Evolutionary conservation across 352 stramenopile genomes (phyloP), one percentile per base, ranked within the genome.

Genomic region (Phytophthora lateralis): DNA sequence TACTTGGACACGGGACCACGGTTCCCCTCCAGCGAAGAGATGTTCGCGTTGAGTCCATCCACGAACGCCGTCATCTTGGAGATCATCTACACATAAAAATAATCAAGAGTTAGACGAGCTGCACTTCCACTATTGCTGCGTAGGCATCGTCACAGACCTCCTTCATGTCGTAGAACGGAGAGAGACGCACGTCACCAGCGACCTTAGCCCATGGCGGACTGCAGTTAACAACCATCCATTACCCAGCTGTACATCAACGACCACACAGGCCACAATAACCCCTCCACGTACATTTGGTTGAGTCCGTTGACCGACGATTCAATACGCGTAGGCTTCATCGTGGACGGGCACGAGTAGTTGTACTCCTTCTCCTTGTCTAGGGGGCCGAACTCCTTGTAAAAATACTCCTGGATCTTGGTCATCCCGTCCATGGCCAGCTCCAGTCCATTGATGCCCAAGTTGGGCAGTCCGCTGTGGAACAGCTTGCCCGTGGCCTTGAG

Each of bases 1-100:
- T 97, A 98, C 79, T 97, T 97, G 67, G 90, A 98, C 66, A 85
- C 89, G 5, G 90, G 89, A 12, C 93, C 93, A 52, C 86, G 90
- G 26, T 84, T 85, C 18, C 80, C 85, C 42, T 94, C 85, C 11
- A 98, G 69, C 35, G 75, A 82, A 21, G 80, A 82, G 29, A 96
- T 78, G 66, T 97, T 77, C 14, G 72, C 71, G 69, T 97, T 98
- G 17, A 98, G 71, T 11, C 91, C 82, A 15, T 86, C 73, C 30
- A 97, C 91, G 67, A 96, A 98, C 18, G 72, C 66, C n/a, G 58
- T 78, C 61, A 94, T 77, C 62, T 91, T 94, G 21, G 66, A 53
- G 38, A 85, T 85, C 60, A 93, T 67, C 81, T 92, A 47, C n/a
- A 27, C 11, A 7, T 32, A 32, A 32, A 10, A 32, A 32, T 41